phyloP scores from a whole-genome alignment of 305 asterid genomes.

The Fraxinus latifolia region DNA sequence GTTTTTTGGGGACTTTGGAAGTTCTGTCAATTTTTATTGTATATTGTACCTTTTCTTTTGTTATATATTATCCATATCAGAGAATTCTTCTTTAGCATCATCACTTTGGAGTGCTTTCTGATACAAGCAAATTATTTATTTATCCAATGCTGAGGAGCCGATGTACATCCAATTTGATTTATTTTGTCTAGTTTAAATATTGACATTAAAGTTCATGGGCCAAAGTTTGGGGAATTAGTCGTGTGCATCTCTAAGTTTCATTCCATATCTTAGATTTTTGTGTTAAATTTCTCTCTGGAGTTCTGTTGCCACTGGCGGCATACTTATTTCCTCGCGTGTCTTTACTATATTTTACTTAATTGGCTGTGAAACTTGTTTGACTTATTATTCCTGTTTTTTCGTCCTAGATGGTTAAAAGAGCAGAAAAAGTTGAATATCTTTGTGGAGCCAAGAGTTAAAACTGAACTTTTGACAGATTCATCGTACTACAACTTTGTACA shows the following conservation, averaged over 20 bases:
- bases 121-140: background rate
- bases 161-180: background rate
- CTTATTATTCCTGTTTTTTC: constrained; percentile 6
- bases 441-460: constrained; percentile 85
- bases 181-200: background rate
- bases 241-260: background rate
- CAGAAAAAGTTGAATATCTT: constrained; percentile 61
- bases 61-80: background rate
- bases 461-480: constrained; percentile 77
- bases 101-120: background rate
- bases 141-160: background rate
- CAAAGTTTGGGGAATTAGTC: background rate
- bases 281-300: background rate
- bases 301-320: background rate
- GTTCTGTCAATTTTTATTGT: background rate
- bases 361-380: constrained; percentile 9
- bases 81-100: background rate
- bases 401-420: constrained; percentile 84
- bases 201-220: background rate
- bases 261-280: background rate
- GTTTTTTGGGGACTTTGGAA: background rate
- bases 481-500: constrained; percentile 68
- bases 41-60: background rate
- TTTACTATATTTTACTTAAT: constrained; percentile 1
- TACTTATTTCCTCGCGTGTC: constrained; percentile 5